Evolutionary conservation across 169 alveolate genomes (phyloP).

Genomic region (Ichthyophthirius multifiliis): DNA sequence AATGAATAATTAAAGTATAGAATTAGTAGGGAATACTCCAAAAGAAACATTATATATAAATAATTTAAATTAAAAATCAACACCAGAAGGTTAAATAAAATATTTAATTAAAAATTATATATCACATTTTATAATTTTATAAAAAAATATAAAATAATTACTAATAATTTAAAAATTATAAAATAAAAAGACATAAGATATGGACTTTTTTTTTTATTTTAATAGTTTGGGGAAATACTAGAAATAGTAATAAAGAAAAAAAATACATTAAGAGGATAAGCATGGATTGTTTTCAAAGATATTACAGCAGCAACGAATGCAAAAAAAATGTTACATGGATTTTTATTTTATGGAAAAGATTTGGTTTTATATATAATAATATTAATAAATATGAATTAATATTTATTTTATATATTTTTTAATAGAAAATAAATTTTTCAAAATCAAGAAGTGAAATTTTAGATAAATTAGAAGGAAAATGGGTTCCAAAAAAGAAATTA

Average conservation of each 20-base stretch:
- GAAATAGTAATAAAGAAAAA: slow-evolving; percentile 7
- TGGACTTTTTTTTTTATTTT: background rate
- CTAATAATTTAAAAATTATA: background rate
- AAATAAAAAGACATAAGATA: background rate
- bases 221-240: slow-evolving; percentile 15
- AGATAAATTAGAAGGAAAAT: slow-evolving; percentile 11
- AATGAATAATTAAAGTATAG: no score
- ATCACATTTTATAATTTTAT: background rate
- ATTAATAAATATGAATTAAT: background rate
- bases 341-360: slow-evolving; percentile 5
- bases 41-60: slow-evolving; percentile 28
- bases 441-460: slow-evolving; percentile 8
- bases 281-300: slow-evolving; percentile 18
- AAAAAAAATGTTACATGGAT: slow-evolving; percentile 7
- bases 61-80: slow-evolving; percentile 16
- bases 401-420: background rate
- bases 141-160: background rate
- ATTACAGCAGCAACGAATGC: slow-evolving; percentile 29
- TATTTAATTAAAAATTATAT: background rate
- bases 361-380: background rate
- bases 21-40: background rate
- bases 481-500: slow-evolving; percentile 12
- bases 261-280: slow-evolving; percentile 21
- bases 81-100: background rate
- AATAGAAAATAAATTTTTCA: slow-evolving; percentile 10